phyloP scores from a whole-genome alignment of 495 filamentous ascomycete species.

The Aspergillus avenaceus region DNA sequence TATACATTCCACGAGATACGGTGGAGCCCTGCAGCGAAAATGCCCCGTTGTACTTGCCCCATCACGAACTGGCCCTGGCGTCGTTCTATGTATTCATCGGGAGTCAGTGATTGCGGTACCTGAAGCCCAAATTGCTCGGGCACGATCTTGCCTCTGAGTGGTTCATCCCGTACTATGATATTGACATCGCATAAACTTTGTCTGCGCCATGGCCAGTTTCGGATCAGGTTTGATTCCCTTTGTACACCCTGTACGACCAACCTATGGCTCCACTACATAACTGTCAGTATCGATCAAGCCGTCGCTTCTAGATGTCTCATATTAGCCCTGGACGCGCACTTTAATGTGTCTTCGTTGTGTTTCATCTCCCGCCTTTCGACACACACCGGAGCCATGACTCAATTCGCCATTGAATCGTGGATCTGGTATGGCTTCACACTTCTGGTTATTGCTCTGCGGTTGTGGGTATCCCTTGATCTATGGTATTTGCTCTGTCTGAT shows the following conservation, averaged over 20 bases:
- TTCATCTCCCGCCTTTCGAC: not conserved
- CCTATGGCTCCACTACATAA: not conserved
- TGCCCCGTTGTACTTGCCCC: too few relatives aligned
- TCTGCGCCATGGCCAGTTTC: not conserved
- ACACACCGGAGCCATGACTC: not conserved
- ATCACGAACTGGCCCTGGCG: too few relatives aligned
- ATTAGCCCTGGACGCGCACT: not conserved
- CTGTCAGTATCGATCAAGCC: not conserved
- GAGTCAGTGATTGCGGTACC: too few relatives aligned
- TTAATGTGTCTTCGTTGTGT: too few relatives aligned
- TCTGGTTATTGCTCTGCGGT: not conserved
- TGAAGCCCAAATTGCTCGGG: too few relatives aligned
- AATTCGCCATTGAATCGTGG: not conserved
- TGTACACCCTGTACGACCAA: not conserved
- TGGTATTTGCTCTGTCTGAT: not conserved
- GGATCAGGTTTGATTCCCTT: too few relatives aligned
- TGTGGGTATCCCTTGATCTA: not conserved
- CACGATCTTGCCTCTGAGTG: too few relatives aligned
- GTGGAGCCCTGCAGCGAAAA: too few relatives aligned
- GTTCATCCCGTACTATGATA: too few relatives aligned
- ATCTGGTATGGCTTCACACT: not conserved
- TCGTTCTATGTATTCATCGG: too few relatives aligned
- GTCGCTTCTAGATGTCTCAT: not conserved
- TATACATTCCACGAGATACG: too few relatives aligned
- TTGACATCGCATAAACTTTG: not conserved